Conservation (phyloP, 148 eudicot genomes). For the Rhododendron molle region DNA sequence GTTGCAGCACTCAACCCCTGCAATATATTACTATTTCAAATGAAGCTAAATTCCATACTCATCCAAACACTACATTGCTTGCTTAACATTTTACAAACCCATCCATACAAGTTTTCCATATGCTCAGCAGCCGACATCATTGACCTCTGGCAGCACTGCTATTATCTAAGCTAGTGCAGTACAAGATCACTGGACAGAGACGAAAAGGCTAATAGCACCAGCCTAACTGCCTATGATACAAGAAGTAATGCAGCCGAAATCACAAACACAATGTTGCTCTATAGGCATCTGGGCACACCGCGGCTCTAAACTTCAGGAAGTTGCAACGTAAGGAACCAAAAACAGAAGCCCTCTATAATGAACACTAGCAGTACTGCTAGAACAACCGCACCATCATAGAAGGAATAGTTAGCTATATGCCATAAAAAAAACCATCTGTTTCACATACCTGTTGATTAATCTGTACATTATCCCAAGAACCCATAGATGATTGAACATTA, state of each 20-base stretch:
- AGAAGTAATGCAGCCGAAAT: background rate
- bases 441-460: slow-evolving; percentile 54
- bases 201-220: background rate
- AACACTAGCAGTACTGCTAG: background rate
- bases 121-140: background rate
- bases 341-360: background rate
- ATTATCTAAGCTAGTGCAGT: background rate
- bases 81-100: background rate
- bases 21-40: background rate
- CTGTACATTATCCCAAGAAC: slow-evolving; percentile 52
- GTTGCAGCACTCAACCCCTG: background rate
- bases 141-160: background rate
- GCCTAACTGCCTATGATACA: background rate
- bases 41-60: background rate
- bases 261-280: background rate
- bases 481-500: slow-evolving; percentile 42
- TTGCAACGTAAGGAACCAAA: background rate
- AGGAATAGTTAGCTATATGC: background rate
- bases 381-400: background rate
- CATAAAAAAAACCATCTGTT: background rate
- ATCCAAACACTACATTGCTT: background rate
- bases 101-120: background rate
- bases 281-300: background rate
- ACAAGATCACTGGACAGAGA: background rate
- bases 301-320: background rate